Conservation (phyloP, 768 basidiomycete species). For the Suillus subaureus region DNA sequence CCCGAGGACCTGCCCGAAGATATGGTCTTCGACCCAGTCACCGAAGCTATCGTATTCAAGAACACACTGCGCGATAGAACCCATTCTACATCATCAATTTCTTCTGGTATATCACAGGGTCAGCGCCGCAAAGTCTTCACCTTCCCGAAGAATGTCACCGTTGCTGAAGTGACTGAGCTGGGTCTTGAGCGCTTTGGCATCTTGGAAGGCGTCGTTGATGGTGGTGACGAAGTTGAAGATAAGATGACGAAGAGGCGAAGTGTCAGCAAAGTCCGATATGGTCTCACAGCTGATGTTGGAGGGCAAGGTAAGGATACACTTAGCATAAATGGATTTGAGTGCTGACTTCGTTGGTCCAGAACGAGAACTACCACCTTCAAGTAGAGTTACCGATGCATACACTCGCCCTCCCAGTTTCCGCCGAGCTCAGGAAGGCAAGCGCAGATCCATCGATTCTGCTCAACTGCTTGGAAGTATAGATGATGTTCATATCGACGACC, state of each 20-base stretch:
- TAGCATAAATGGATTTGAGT: conserved; percentile 7
- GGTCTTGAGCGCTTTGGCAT: conserved; percentile 95
- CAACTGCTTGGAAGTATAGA: conserved; percentile 68
- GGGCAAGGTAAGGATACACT: conserved; percentile 60
- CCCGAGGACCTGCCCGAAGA: conserved; percentile 92
- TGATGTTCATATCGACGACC: conserved; percentile 83
- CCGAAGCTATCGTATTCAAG: conserved; percentile 93
- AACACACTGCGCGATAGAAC: conserved; percentile 63
- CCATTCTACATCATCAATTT: conserved; percentile 41
- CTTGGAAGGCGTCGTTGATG: conserved; percentile 95
- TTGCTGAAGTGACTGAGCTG: conserved; percentile 94
- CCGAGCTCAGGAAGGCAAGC: conserved; percentile 63
- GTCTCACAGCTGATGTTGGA: conserved; percentile 58
- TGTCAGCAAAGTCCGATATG: conserved; percentile 77
- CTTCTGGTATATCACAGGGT: conserved; percentile 58
- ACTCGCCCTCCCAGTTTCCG: conserved; percentile 71
- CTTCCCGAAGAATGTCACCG: conserved; percentile 93
- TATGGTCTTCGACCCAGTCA: conserved; percentile 90
- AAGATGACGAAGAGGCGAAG: conserved; percentile 83
- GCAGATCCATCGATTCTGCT: conserved; percentile 85
- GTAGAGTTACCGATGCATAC: conserved; percentile 85
- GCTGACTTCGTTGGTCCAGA: conserved; percentile 48
- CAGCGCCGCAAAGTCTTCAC: conserved; percentile 82
- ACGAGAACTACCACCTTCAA: conserved; percentile 74
- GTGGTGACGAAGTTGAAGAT: conserved; percentile 97